Percentiles rank a stretch among this genome's conserved stretches.
Conservation (phyloP, 164 flowering plant genomes). For the Liquidambar formosana region DNA sequence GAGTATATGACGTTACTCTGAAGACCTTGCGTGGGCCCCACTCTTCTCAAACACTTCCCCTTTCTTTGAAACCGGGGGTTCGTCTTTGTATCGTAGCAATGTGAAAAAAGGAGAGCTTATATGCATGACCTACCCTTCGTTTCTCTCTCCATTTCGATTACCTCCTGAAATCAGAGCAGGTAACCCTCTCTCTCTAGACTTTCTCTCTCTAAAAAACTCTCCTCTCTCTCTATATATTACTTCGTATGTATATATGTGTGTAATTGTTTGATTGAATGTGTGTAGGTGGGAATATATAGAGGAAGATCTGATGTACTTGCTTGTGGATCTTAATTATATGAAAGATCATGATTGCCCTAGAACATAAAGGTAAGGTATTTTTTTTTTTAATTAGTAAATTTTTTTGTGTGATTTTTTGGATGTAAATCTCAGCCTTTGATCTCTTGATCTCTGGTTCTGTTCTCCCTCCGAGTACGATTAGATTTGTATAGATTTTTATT, state of each 20-base stretch:
- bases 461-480: not conserved
- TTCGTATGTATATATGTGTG: not conserved
- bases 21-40: too few species aligned
- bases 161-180: not conserved
- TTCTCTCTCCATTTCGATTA: not conserved
- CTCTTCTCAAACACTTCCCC: too few species aligned
- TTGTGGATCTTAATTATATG: constrained; percentile 32
- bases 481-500: not conserved
- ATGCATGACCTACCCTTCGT: constrained; percentile 5
- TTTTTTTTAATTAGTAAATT: not conserved
- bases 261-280: constrained; percentile 2
- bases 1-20: too few species aligned
- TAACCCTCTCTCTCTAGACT: not conserved
- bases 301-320: constrained; percentile 47
- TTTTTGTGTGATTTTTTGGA: too few species aligned
- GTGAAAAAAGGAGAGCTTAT: too few species aligned
- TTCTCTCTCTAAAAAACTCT: not conserved
- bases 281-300: constrained; percentile 12
- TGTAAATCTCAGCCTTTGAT: not conserved
- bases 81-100: too few species aligned
- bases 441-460: too few species aligned
- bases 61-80: too few species aligned
- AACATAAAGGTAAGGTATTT: constrained; percentile 28
- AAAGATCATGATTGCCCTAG: constrained; percentile 33
- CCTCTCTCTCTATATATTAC: not conserved